These are phyloP conservation scores for Ogataea sp. DNA, from an alignment of 805 yeast species.

Conservation along the genomic window DNA sequence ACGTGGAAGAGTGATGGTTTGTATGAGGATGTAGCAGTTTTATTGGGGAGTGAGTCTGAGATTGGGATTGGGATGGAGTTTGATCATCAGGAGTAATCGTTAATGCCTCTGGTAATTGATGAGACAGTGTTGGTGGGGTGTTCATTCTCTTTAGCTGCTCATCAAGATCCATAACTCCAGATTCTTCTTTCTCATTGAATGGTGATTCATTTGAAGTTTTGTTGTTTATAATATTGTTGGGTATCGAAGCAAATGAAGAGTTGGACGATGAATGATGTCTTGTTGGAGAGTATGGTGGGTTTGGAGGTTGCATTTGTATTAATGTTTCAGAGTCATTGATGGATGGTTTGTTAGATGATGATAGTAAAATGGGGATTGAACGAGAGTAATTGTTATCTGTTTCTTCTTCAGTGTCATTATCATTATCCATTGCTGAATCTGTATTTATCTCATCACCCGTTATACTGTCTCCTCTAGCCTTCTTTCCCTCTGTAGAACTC, in stretches of 20 bases:
- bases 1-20: slow-evolving; percentile 8
- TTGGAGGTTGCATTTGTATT: neutral
- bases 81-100: slow-evolving; percentile 13
- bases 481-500: neutral
- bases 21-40: too few relatives aligned
- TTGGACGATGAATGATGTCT: neutral
- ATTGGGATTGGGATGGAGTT: neutral
- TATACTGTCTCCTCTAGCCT: neutral
- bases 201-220: too few relatives aligned
- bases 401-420: slow-evolving; percentile 9
- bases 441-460: slow-evolving; percentile 10
- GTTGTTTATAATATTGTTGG: too few relatives aligned
- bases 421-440: slow-evolving; percentile 17
- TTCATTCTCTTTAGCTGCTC: neutral
- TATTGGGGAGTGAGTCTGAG: too few relatives aligned
- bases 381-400: too few relatives aligned
- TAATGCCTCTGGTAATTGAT: neutral
- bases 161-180: neutral
- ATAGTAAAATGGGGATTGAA: neutral
- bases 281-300: neutral
- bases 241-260: neutral
- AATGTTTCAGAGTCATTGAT: too few relatives aligned
- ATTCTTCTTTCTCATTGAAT: too few relatives aligned
- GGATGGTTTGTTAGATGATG: too few relatives aligned
- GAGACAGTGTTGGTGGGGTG: neutral